These are phyloP conservation scores for Casuarina equisetifolia DNA, from an alignment of 306 rosid species.

Conservation along the genomic window DNA sequence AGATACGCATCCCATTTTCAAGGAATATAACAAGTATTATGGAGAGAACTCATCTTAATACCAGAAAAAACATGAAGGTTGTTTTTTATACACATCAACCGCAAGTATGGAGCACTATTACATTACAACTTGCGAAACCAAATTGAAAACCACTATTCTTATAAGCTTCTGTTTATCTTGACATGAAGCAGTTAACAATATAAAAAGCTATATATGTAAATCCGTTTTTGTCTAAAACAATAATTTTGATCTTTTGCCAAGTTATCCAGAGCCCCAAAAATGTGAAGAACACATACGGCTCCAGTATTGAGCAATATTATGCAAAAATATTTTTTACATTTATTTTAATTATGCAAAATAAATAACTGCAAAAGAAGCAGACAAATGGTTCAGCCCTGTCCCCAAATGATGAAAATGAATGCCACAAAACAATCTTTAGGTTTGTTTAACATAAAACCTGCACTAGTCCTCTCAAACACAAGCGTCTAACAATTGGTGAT, in stretches of 20 bases:
- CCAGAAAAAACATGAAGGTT: background rate
- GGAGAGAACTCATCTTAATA: background rate
- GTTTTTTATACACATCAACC: background rate
- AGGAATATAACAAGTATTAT: background rate
- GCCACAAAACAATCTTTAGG: constrained; percentile 17
- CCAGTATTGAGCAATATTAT: background rate
- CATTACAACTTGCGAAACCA: background rate
- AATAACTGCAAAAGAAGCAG: constrained; percentile 13
- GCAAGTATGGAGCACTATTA: background rate
- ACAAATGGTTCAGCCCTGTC: constrained; percentile 16
- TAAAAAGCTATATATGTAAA: background rate
- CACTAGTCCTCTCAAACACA: constrained; percentile 92
- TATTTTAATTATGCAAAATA: background rate
- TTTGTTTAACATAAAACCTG: constrained; percentile 55
- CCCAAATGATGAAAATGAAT: constrained; percentile 12
- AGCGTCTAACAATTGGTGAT: constrained; percentile 84
- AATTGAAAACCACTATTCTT: background rate
- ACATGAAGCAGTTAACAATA: background rate
- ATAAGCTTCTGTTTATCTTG: background rate
- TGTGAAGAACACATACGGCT: background rate
- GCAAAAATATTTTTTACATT: background rate
- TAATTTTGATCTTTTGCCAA: background rate
- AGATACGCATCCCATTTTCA: background rate
- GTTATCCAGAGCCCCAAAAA: background rate
- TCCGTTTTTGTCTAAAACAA: background rate